Evolutionary conservation across 1,139 yeast species (phyloP).

Genomic region (Saccharomycopsis hybrid): DNA sequence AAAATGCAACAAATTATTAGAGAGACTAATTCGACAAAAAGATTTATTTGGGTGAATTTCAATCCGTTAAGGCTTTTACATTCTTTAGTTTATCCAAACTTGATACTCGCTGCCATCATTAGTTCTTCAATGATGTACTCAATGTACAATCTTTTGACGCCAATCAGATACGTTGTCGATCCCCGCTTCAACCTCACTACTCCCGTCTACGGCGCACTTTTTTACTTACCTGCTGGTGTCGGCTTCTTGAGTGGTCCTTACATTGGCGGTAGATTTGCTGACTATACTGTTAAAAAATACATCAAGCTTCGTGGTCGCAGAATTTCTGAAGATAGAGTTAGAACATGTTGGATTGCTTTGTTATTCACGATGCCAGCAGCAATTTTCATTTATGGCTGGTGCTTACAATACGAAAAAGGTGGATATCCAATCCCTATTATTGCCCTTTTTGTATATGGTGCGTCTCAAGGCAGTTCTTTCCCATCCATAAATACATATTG

Average conservation of each 20-base stretch:
- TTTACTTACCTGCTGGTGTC: conserved; percentile 47
- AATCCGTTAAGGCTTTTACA: conserved; percentile 39
- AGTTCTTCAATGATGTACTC: conserved; percentile 37
- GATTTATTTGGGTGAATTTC: conserved; percentile 35
- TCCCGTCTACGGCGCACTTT: conserved; percentile 44
- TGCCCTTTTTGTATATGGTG: conserved; percentile 40
- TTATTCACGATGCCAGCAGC: conserved; percentile 38
- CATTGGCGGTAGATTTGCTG: conserved; percentile 47
- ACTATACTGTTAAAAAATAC: conserved; percentile 37
- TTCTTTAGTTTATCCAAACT: conserved; percentile 37
- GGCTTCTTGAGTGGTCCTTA: conserved; percentile 45
- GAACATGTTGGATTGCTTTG: conserved; percentile 34
- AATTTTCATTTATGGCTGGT: conserved; percentile 48
- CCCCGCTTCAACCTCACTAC: conserved; percentile 42
- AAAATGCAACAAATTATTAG: conserved; percentile 23
- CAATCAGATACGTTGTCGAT: conserved; percentile 47
- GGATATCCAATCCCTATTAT: conserved; percentile 50
- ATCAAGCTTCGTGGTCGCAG: conserved; percentile 37
- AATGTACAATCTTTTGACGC: conserved; percentile 48
- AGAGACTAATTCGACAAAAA: conserved; percentile 27
- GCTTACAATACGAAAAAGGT: conserved; percentile 40
- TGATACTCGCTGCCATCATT: conserved; percentile 40
- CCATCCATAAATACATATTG: conserved; percentile 50
- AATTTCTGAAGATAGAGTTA: conserved; percentile 46
- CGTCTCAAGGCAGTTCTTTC: conserved; percentile 44